These are phyloP conservation scores for Glomus cerebriforme DNA, from an alignment of 192 early-diverging fungal genomes.

Conservation along the genomic window DNA sequence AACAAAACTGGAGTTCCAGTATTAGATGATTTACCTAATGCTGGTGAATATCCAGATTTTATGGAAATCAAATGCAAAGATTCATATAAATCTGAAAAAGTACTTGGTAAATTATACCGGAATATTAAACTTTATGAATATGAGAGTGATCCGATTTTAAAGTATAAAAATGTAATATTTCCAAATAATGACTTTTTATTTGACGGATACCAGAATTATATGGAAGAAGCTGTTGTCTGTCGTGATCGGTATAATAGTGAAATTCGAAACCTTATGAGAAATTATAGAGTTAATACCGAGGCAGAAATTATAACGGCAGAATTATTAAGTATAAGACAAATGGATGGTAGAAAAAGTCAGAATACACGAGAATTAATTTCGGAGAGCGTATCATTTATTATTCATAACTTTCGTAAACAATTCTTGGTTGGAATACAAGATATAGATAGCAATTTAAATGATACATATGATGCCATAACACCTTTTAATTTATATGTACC, in stretches of 20 bases:
- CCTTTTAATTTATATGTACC: background rate
- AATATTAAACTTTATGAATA: background rate
- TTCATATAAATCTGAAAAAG: conserved; percentile 5
- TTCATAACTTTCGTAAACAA: background rate
- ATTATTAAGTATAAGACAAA: background rate
- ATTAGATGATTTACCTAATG: background rate
- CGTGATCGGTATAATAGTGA: background rate
- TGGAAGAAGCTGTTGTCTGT: background rate
- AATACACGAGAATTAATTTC: conserved; percentile 4
- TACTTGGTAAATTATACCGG: conserved; percentile 14
- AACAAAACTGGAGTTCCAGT: conserved; percentile 23
- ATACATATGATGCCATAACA: background rate
- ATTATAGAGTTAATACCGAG: conserved; percentile 12
- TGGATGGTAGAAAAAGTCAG: conserved; percentile 3
- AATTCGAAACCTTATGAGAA: conserved; percentile 1
- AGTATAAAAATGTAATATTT: background rate
- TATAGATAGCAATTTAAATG: background rate
- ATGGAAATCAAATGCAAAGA: background rate
- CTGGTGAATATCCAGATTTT: conserved; percentile 19
- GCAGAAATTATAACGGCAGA: conserved; percentile 5
- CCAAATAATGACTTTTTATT: background rate
- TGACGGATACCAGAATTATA: background rate
- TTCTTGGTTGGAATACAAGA: background rate
- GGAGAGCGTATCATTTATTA: background rate
- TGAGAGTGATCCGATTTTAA: background rate